Conservation (phyloP, 2,329 filamentous ascomycete genomes). For the Lachnellula hyalina region DNA sequence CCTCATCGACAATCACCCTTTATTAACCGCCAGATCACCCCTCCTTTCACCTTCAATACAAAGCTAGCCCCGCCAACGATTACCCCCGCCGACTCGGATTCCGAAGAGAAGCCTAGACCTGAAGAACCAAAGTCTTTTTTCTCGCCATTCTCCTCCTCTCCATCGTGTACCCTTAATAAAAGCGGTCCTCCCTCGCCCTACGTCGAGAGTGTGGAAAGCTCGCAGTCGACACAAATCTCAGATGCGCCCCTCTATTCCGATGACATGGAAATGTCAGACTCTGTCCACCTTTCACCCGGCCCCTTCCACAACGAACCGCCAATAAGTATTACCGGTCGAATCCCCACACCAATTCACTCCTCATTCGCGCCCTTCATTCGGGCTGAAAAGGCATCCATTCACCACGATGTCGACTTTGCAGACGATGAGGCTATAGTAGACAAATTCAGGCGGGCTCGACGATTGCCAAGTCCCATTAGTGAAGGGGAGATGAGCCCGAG, state of each 20-base stretch:
- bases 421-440: constrained; percentile 25
- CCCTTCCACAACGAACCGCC: constrained; percentile 27
- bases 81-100: constrained; percentile 29
- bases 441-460: constrained; percentile 23
- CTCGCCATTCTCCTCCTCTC: constrained; percentile 23
- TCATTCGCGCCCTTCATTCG: constrained; percentile 27
- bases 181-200: constrained; percentile 17
- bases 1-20: constrained; percentile 27
- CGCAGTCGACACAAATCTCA: constrained; percentile 24
- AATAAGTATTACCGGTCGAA: constrained; percentile 25
- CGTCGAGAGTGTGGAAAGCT: constrained; percentile 12
- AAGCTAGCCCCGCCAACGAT: constrained; percentile 28
- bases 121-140: constrained; percentile 24
- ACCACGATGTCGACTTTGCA: constrained; percentile 18
- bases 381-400: constrained; percentile 17
- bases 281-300: constrained; percentile 26
- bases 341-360: constrained; percentile 32
- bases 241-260: constrained; percentile 23
- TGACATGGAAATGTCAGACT: constrained; percentile 31
- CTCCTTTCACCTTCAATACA: constrained; percentile 14
- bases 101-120: constrained; percentile 22
- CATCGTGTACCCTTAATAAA: constrained; percentile 15
- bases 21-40: constrained; percentile 14
- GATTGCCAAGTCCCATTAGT: constrained; percentile 32
- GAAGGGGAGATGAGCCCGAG: constrained; percentile 31